phyloP scores from a whole-genome alignment of 1,139 yeast genomes.

The Geotrichum histeridarum region DNA sequence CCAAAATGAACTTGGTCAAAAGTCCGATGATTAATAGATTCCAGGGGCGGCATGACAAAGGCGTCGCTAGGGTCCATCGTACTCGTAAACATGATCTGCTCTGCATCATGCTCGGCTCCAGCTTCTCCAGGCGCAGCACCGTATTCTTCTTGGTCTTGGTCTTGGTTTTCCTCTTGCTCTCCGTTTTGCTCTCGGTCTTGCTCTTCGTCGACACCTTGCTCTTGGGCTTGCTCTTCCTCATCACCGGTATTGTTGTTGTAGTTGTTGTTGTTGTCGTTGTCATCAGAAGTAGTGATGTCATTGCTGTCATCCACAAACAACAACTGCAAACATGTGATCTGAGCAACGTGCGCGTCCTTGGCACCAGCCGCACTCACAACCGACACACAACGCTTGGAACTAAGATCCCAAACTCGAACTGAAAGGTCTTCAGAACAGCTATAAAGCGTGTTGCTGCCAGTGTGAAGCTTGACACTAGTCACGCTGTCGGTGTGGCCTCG shows the following conservation, averaged over 20 bases:
- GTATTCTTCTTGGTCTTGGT: background rate
- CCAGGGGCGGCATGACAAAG: no score
- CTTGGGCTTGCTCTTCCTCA: slow-evolving; percentile 26
- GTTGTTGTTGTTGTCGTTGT: no score
- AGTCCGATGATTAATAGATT: background rate
- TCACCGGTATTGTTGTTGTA: no score
- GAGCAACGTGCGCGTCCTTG: slow-evolving; percentile 42
- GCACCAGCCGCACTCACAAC: slow-evolving; percentile 54
- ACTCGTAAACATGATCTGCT: slow-evolving; percentile 6
- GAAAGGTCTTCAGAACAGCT: slow-evolving; percentile 91
- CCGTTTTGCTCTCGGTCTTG: background rate
- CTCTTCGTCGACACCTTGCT: background rate
- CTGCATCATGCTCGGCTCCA: slow-evolving; percentile 18
- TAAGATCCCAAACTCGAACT: slow-evolving; percentile 89
- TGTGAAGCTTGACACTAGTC: slow-evolving; percentile 80
- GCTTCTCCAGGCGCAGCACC: background rate
- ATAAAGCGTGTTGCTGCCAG: slow-evolving; percentile 70
- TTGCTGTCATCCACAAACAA: slow-evolving; percentile 50
- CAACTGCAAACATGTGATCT: slow-evolving; percentile 86
- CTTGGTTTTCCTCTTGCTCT: background rate
- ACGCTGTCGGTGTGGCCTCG: slow-evolving; percentile 94
- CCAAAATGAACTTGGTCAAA: background rate
- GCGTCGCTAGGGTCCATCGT: no score
- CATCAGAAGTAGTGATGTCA: slow-evolving; percentile 32
- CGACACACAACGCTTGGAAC: slow-evolving; percentile 69